phyloP scores from a whole-genome alignment of 2,329 filamentous ascomycete species.

The Xylaria sp. region DNA sequence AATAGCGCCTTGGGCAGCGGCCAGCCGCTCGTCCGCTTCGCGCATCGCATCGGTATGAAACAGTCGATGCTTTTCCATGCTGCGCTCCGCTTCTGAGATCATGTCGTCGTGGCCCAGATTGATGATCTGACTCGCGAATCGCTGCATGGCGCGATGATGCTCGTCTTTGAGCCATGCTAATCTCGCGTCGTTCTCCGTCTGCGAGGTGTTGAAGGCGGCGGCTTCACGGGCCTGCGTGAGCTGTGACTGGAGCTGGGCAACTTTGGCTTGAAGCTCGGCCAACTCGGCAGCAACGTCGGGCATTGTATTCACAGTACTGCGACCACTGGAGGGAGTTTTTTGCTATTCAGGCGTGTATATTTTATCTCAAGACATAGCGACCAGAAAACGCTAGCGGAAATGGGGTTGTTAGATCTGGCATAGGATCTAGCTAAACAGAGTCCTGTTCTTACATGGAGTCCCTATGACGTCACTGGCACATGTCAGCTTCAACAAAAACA shows the following conservation, averaged over 20 bases:
- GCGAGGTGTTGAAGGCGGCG: neutral
- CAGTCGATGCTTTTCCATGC: conserved; percentile 26
- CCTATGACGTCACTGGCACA: conserved; percentile 5
- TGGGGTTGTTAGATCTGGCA: neutral
- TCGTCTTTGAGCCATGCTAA: neutral
- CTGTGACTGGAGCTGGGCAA: conserved; percentile 25
- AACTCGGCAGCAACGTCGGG: conserved; percentile 21
- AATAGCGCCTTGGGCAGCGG: conserved; percentile 15
- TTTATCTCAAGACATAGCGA: neutral
- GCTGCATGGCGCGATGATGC: conserved; percentile 23
- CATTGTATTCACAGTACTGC: conserved; percentile 1
- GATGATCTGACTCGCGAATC: conserved; percentile 18
- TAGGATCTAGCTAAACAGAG: neutral
- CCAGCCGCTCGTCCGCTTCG: conserved; percentile 27
- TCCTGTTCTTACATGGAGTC: neutral
- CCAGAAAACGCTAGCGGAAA: neutral
- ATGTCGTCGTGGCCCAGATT: conserved; percentile 23
- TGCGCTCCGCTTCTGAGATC: conserved; percentile 26
- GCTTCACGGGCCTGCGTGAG: conserved; percentile 19
- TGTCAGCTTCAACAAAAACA: neutral
- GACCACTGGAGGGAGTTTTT: neutral
- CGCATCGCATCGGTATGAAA: conserved; percentile 26
- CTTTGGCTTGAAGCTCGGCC: conserved; percentile 23
- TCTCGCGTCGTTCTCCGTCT: neutral
- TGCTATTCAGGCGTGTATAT: neutral